Base-by-base conservation (phyloP, 345 rosid genomes). In the Gossypium bickii region DNA sequence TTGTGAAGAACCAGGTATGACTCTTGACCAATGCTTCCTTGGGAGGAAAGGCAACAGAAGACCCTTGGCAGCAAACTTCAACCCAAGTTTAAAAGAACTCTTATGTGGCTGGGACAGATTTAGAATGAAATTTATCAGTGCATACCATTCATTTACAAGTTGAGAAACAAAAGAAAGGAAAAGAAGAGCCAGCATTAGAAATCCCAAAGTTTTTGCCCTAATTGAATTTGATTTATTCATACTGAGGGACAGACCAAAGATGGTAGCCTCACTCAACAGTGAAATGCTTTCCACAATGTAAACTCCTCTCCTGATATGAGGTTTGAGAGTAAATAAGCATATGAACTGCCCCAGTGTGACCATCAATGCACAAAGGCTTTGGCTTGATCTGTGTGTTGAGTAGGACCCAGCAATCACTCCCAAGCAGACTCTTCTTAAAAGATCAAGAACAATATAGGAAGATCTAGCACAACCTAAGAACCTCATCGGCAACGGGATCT, bases 11-110 rank as follows among this genome's bases (percentile, higher is more conserved):
- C 76, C 69, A 1, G 80, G 80, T 12, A 79, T 43, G 25, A 80
- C 66, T 74, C 80, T 75, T 24, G 86, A 63, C 90, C 88, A 85
- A 38, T 78, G 77, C 68, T 70, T 80, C 52, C 76, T 80, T 29
- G 90, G 88, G 25, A 85, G 83, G 71, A 85, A 81, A 80, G 87
- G 88, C 67, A 85, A 58, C 57, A 87, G 75, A 52, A 87, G 80
- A 55, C 90, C 88, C 75, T 79, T 83, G 16, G 82, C 84, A 38
- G 72, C 86, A 66, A 77, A 62, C 72, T 72, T 83, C 73, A 83
- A 64, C 16, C 88, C 86, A 4, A 76, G 69, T 66, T 57, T 76
- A 73, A 87, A 73, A 59, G 86, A 86, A 51, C 61, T 74, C 65
- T 72, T 67, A 24, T 76, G 79, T n/a, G 86, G 77, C 75, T 71